Evolutionary conservation across 1,139 yeast genomes (phyloP), one percentile per base, ranked within the genome.

Genomic region (Pichia sp.): DNA sequence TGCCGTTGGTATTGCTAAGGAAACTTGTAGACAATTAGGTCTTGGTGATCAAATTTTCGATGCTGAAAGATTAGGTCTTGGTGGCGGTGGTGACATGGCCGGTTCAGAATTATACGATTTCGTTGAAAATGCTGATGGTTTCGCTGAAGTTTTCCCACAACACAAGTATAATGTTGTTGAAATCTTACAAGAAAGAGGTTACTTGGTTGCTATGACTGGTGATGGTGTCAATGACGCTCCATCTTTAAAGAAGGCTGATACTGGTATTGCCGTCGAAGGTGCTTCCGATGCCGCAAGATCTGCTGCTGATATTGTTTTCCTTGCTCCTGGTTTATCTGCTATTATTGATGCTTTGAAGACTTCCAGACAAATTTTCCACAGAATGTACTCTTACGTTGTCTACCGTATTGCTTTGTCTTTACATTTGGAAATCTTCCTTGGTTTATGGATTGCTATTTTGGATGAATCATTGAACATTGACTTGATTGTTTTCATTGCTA

Each of bases 1-100:
- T 79, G 97, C 97, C 78, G 96, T 90, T 73, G 97, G 97, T 83
- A 90, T 90, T 79, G 97, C 97, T 73, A 90, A 90, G 86, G 97
- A 90, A 81, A 90, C 97, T 74, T 89, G 96, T 81, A 88, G 96
- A 84, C 96, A 90, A 87, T 82, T 90, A 75, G 96, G 96, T 75
- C 82, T 90, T 70, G 97, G 97, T 81, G 87, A 95, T 70, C 89
- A 89, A 90, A 90, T 90, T 71, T 90, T 89, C 82, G 92, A 90
- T 79, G 96, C 97, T 72, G 97, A 90, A 80, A 87, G 93, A 84
- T 53, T 59, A 51, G 96, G 96, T 82, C 81, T 89, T 74, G 90
- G 95, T 74, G 96, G 96, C 75, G 93, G 92, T 75, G 47, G 47
- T 44, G 93, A 86, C 79, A 84, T 88, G 90, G 89, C 95, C 71